Percentiles rank a stretch among this genome's conserved stretches.
Conservation (phyloP, 345 rosid species). For the Ceriops tagal region DNA sequence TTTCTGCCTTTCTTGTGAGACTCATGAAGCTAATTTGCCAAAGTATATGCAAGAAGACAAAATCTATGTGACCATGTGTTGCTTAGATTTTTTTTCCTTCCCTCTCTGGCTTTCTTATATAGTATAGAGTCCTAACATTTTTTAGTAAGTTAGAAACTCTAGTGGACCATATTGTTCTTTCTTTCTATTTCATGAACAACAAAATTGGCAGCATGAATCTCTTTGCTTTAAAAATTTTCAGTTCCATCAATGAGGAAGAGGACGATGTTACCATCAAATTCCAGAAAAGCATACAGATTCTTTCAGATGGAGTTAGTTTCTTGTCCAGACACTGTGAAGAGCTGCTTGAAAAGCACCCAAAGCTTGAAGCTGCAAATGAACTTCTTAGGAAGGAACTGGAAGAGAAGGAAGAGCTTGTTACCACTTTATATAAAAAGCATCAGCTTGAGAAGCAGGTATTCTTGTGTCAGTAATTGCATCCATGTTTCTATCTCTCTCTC, state of each 20-base stretch:
- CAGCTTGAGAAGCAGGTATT: conserved; percentile 95
- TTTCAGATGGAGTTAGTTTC: conserved; percentile 77
- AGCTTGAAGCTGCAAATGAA: conserved; percentile 66
- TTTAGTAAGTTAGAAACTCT: not conserved
- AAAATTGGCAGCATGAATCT: conserved; percentile 14
- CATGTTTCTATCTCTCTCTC: not conserved
- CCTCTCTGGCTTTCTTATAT: no score
- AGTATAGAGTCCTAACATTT: no score
- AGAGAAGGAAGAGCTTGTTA: conserved; percentile 72
- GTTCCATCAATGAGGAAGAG: conserved; percentile 64
- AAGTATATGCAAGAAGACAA: no score
- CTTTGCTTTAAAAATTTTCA: conserved; percentile 35
- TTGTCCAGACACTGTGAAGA: conserved; percentile 70
- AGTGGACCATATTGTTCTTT: not conserved
- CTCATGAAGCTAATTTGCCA: no score
- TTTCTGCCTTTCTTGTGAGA: no score
- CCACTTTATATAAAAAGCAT: conserved; percentile 75
- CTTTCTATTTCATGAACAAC: not conserved
- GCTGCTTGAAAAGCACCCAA: conserved; percentile 64
- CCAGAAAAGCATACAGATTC: conserved; percentile 63
- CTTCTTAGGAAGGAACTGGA: conserved; percentile 73
- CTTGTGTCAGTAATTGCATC: not conserved
- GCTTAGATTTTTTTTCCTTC: no score
- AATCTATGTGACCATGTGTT: no score
- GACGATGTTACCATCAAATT: conserved; percentile 72